These are phyloP conservation scores for Casuarina cunninghamiana DNA, from an alignment of 306 rosid species.

Conservation along the genomic window DNA sequence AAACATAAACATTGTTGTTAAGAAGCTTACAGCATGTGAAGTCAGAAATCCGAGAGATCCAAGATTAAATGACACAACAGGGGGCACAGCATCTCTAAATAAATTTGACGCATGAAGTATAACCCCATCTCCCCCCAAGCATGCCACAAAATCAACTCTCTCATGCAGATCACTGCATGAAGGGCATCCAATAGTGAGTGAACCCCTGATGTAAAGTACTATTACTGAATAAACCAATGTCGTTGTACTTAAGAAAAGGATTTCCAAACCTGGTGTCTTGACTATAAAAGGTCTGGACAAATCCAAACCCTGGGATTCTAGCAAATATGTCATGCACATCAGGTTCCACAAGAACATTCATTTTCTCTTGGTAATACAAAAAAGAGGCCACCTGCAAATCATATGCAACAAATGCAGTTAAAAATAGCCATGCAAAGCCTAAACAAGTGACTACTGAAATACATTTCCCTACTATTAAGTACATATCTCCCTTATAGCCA, in stretches of 20 bases:
- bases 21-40: constrained; percentile 73
- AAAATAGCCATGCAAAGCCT: constrained; percentile 19
- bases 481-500: not conserved
- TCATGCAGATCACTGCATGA: constrained; percentile 82
- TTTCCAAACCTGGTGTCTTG: constrained; percentile 81
- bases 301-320: constrained; percentile 94
- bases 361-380: constrained; percentile 82
- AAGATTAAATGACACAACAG: constrained; percentile 93
- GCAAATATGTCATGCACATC: constrained; percentile 93
- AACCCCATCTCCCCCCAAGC: constrained; percentile 99
- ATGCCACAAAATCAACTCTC: constrained; percentile 97
- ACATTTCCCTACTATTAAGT: not conserved
- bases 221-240: constrained; percentile 11
- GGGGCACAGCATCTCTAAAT: constrained; percentile 88
- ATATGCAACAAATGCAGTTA: constrained; percentile 19
- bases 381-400: constrained; percentile 72
- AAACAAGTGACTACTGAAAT: constrained; percentile 3
- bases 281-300: constrained; percentile 90
- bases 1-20: constrained; percentile 29
- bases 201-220: constrained; percentile 30
- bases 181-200: constrained; percentile 36
- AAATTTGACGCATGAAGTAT: constrained; percentile 93
- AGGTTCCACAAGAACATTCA: constrained; percentile 91
- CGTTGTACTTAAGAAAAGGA: constrained; percentile 31
- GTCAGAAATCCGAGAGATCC: constrained; percentile 99